Conservation (phyloP, 495 filamentous ascomycete species). For the Penicillium arizonense region DNA sequence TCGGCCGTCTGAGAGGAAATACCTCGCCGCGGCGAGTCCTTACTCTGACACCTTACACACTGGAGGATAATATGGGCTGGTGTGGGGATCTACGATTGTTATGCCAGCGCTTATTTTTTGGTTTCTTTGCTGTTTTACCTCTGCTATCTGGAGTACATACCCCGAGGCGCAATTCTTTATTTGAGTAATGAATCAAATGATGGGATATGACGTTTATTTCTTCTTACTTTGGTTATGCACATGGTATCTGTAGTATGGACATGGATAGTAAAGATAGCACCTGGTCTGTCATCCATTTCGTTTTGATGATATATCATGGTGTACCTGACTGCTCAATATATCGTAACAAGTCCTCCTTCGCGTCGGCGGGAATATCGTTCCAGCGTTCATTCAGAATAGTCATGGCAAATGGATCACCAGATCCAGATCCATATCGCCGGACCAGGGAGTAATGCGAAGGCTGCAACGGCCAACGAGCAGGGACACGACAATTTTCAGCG, state of each 20-base stretch:
- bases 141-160: slow-evolving; percentile 6
- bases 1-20: slow-evolving; percentile 20
- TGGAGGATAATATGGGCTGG: neutral
- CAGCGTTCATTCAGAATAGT: slow-evolving; percentile 33
- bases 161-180: slow-evolving; percentile 2
- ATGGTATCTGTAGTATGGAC: neutral
- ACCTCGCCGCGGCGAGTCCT: neutral
- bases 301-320: neutral
- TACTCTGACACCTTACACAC: neutral
- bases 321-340: slow-evolving; percentile 16
- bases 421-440: slow-evolving; percentile 22
- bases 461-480: slow-evolving; percentile 31
- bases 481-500: slow-evolving; percentile 29
- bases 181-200: neutral
- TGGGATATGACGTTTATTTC: neutral
- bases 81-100: slow-evolving; percentile 3
- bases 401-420: slow-evolving; percentile 35
- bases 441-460: slow-evolving; percentile 25
- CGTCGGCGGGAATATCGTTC: slow-evolving; percentile 24
- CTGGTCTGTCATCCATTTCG: neutral
- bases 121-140: neutral
- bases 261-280: neutral
- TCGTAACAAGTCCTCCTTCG: slow-evolving; percentile 18
- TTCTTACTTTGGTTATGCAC: neutral
- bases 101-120: neutral